Percentiles rank a stretch among this genome's conserved stretches.
Conservation (phyloP, 192 early-diverging fungal genomes). For the Backusella psychrophila region DNA sequence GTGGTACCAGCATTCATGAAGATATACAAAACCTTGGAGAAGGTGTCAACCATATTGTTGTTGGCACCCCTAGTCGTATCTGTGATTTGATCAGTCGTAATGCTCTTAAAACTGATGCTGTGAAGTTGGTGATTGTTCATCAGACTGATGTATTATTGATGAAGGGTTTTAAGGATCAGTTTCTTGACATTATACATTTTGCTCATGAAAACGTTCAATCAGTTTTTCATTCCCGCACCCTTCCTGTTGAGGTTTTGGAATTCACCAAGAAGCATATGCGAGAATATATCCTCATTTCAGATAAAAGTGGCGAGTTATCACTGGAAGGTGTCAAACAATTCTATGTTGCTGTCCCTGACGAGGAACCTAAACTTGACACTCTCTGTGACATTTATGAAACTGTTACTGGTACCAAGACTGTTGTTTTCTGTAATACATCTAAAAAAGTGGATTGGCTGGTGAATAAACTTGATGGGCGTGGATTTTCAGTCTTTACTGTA, state of each 20-base stretch:
- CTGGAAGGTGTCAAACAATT: slow-evolving; percentile 93
- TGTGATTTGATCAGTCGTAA: slow-evolving; percentile 96
- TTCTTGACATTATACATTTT: slow-evolving; percentile 93
- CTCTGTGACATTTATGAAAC: slow-evolving; percentile 98
- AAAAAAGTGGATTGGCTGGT: slow-evolving; percentile 99
- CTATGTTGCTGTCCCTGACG: slow-evolving; percentile 97
- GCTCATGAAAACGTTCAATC: slow-evolving; percentile 89
- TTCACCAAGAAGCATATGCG: slow-evolving; percentile 98
- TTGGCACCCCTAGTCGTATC: slow-evolving; percentile 97
- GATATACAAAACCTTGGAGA: slow-evolving; percentile 77
- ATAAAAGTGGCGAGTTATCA: slow-evolving; percentile 94
- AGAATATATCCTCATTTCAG: slow-evolving; percentile 96
- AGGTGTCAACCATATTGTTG: slow-evolving; percentile 85
- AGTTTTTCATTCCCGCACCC: slow-evolving; percentile 93
- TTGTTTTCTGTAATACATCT: slow-evolving; percentile 99
- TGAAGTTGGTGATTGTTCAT: slow-evolving; percentile 98
- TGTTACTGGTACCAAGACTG: slow-evolving; percentile 93
- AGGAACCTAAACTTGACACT: slow-evolving; percentile 99
- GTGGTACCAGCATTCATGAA: slow-evolving; percentile 92
- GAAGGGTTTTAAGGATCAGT: slow-evolving; percentile 98
- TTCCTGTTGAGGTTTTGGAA: slow-evolving; percentile 93
- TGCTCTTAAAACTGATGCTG: slow-evolving; percentile 74
- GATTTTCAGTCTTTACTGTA: slow-evolving; percentile 96
- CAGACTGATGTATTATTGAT: slow-evolving; percentile 99
- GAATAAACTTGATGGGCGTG: slow-evolving; percentile 85